Evolutionary conservation across 2,329 filamentous ascomycete species (phyloP), one percentile per base, ranked within the genome.

Genomic region (Neofusicoccum parvum): DNA sequence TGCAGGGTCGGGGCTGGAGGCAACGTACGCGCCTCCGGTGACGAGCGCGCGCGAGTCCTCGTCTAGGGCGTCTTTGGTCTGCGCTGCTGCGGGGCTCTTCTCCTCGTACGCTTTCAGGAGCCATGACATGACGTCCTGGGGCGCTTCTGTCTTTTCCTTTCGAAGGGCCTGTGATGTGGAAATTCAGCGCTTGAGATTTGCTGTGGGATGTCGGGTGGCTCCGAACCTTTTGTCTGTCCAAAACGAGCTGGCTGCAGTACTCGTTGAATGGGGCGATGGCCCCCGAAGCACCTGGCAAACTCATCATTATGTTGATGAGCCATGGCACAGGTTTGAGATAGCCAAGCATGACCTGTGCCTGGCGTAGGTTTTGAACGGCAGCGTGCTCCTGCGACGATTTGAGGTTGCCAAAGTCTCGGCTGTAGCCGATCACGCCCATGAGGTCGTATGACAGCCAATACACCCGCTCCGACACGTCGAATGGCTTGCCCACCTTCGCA

Each of bases 381-480:
- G 78, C 75, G 15, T 81, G 72, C 66, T 39, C 37, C 10, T 11
- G 3, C 37, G 37, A 39, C 11, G 45, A 10, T 10, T 15, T 11
- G 3, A 39, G 68, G 78, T 81, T 80, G 36, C 75, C 74, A 68
- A 82, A 80, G 51, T 79, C 72, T 69, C 81, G 80, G 2, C 79
- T 79, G 69, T 82, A 80, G 23, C 78, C 78, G 34, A 82, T 68
- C 66, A 83, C 80, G 12, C 81, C 81, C 79, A 85, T 84, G 65
- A 85, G 79, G 65, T 85, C 83, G 67, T 84, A 81, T 65, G 80
- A 59, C 17, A 50, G 11, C 32, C 32, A 63, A 39, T 11, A 39
- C 2, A 39, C 37, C 9, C 37, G 14, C 11, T 63, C 34, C 3
- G 59, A 41, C 4, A 36, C 45, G 41, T 63, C 23, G 32, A 53